Evolutionary conservation across 768 basidiomycete genomes (phyloP), one percentile per base, ranked within the genome.

Genomic region (Macrolepiota albuminosa): DNA sequence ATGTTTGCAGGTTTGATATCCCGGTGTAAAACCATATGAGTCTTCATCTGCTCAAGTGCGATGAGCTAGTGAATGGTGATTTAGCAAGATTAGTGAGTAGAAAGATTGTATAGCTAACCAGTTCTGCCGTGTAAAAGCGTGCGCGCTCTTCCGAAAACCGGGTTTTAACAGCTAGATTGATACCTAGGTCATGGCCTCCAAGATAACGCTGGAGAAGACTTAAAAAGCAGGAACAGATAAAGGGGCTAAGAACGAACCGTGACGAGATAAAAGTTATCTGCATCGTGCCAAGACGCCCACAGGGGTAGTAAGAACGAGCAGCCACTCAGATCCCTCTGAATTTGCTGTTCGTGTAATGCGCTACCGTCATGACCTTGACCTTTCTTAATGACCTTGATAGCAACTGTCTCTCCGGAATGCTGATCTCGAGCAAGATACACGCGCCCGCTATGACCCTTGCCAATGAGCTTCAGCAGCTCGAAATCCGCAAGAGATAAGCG

Each of bases 11-110:
- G 63, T 31, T 66, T 66, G 26, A 66, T 42, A 43, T 62, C 65
- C 0, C 62, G 58, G 14, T 66, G 60, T 7, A 63, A 42, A 7
- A 66, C 33, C 13, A 40, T 42, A 0, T 43, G 13, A 1, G 31
- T 21, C 31, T 58, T 56, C 29, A 64, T 40, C 18, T 61, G 34
- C 21, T 64, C 50, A 0, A 64, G 54, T 6, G 58, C 58, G 54
- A 75, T 54, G 84, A 85, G 68, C 87, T 88, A 50, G 8, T 18
- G 24, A 1, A 26, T 10, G 7, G 0, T 10, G 7, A n/a, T 16
- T 54, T 13, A 54, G 26, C 18, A 29, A 13, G 16, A 1, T 26
- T 26, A 2, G 4, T 6, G 9, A 29, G 4, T 26, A 10, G 9
- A 4, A 31, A 42, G 26, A 42, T 31, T 18, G 21, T 13, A 26